Base-by-base conservation (phyloP, 257 asterid species). In the Ehretia macrophylla region DNA sequence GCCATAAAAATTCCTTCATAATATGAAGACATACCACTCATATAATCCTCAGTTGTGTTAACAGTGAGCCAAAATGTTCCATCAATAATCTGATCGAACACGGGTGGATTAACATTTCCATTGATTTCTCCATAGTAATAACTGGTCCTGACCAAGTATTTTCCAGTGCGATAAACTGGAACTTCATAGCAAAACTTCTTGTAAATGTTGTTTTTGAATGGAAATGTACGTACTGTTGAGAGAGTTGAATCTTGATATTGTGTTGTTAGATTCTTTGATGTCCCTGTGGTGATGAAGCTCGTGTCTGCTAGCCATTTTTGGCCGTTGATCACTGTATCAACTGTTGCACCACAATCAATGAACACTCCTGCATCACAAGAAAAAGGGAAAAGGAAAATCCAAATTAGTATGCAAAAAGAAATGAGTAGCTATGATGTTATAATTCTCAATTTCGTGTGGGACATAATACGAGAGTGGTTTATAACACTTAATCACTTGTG, bases 31-130 rank as follows among this genome's bases (percentile, higher is more conserved):
- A 56, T 60, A 64, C 79, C 70, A 0, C 21, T 63, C 22, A 35
- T 21, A 73, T 89, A 93, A 66, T 83, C 88, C 32, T 72, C 86
- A 4, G 96, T 89, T 14, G 96, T 93, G 61, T 93, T 89, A 77
- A 93, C 99, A 42, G 72, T 74, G 55, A 76, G 68, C 97, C 99
- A 93, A 5, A 85, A 66, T n/a, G 97, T 85, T 51, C 99, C 99
- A 67, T 89, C 99, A 23, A 93, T 88, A 44, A 93, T 89, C 74
- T 86, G 99, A 73, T 89, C 94, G 68, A 93, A 93, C 38, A 89
- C 90, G 14, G 99, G 97, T 8, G 95, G 95, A 39, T 57, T 72
- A 17, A 5, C 69, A 32, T 85, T 71, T 45, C 80, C 94, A 70
- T 83, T 88, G 13, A 83, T 82, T 54, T 88, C 89, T n/a, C 98